Conservation (phyloP, 306 rosid genomes). For the Acmispon strigosus region DNA sequence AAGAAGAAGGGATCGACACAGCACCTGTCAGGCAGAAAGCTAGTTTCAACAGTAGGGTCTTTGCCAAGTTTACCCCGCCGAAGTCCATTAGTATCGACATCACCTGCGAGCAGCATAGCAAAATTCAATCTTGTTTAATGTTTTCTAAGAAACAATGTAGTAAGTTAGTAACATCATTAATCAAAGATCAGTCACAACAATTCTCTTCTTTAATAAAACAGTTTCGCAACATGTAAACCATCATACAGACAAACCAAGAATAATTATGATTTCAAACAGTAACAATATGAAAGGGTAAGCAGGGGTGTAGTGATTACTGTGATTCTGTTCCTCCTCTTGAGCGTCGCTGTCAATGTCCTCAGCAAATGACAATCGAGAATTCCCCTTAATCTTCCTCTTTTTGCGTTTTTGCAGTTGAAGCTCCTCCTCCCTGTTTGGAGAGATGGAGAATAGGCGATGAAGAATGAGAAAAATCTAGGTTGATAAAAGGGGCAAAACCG, state of each 20-base stretch:
- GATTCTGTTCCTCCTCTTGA: conserved; percentile 63
- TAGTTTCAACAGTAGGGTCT: conserved; percentile 95
- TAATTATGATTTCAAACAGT: not conserved
- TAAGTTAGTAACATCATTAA: not conserved
- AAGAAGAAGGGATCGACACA: conserved; percentile 17
- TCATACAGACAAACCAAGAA: not conserved
- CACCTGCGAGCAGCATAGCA: conserved; percentile 28
- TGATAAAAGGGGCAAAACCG: not conserved
- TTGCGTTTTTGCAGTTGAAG: conserved; percentile 79
- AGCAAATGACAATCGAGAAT: conserved; percentile 72
- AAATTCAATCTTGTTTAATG: not conserved
- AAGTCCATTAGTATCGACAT: conserved; percentile 33
- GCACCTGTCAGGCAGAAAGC: conserved; percentile 98
- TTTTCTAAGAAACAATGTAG: not conserved
- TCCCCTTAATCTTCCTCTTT: conserved; percentile 86
- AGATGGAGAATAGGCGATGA: not conserved
- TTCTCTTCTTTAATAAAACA: not conserved
- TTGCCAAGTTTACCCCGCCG: conserved; percentile 70
- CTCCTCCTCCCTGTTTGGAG: conserved; percentile 66
- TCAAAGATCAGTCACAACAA: not conserved
- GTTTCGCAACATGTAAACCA: not conserved
- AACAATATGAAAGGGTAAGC: not conserved
- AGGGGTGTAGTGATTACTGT: conserved; percentile 30
- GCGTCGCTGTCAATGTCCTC: conserved; percentile 73
- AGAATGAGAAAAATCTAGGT: not conserved